Evolutionary conservation across 768 basidiomycete species (phyloP).

Genomic region (Filobasidium wieringae): DNA sequence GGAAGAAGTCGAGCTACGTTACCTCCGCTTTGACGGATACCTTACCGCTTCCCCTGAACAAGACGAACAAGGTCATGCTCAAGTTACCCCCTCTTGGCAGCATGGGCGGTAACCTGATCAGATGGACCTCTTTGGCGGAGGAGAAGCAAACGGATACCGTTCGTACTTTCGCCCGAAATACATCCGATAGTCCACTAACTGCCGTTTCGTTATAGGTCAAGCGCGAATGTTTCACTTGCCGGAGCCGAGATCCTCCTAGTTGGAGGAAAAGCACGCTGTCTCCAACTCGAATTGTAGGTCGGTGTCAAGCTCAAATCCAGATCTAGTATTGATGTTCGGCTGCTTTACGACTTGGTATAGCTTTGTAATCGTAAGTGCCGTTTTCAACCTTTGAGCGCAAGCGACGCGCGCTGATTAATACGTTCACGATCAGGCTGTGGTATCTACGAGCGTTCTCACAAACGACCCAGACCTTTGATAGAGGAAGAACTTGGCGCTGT

Average conservation of each 20-base stretch:
- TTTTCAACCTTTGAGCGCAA: no score
- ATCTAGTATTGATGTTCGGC: not conserved
- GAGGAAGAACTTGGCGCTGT: conserved; percentile 1
- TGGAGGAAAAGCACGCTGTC: conserved; percentile 7
- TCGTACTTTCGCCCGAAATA: not conserved
- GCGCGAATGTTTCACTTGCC: conserved; percentile 9
- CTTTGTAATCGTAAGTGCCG: conserved; percentile 8
- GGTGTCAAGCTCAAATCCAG: not conserved
- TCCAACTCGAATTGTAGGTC: conserved; percentile 6
- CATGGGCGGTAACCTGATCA: not conserved
- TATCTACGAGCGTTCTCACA: conserved; percentile 10
- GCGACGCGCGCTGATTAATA: no score
- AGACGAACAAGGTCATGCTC: not conserved
- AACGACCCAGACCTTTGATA: not conserved
- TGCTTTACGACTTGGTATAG: not conserved
- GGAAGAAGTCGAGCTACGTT: not conserved
- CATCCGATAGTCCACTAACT: not conserved
- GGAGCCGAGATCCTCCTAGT: conserved; percentile 8
- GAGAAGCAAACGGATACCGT: conserved; percentile 12
- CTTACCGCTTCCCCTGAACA: not conserved
- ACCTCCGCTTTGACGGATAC: not conserved
- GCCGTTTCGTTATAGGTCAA: not conserved
- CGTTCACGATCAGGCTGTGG: conserved; percentile 1
- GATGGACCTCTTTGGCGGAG: conserved; percentile 6
- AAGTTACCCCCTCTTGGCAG: not conserved